Evolutionary conservation across 768 basidiomycete species (phyloP).

Genomic region (Trametes villosa): DNA sequence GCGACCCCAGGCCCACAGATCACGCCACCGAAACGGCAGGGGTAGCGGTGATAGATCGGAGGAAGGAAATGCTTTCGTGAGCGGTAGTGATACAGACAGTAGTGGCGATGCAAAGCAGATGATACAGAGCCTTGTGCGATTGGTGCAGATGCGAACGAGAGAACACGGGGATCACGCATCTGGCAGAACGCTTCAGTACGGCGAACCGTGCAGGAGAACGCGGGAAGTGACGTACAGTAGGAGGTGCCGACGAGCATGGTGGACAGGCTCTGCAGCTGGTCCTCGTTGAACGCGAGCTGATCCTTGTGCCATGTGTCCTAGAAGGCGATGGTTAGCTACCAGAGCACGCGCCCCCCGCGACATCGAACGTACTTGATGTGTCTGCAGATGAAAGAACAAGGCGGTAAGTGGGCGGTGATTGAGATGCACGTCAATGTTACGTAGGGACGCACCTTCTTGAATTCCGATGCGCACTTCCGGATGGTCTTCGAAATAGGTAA

Average conservation of each 20-base stretch:
- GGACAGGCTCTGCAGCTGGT: slow-evolving; percentile 84
- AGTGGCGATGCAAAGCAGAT: neutral
- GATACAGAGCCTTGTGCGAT: slow-evolving; percentile 4
- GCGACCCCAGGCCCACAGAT: no score
- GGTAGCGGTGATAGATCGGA: neutral
- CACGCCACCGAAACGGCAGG: no score
- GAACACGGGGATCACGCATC: slow-evolving; percentile 15
- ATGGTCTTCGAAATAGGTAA: slow-evolving; percentile 91
- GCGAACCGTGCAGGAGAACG: neutral
- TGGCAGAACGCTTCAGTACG: neutral
- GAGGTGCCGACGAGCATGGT: slow-evolving; percentile 91
- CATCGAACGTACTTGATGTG: slow-evolving; percentile 39
- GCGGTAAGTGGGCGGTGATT: neutral
- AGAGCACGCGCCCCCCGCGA: neutral
- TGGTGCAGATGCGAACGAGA: neutral
- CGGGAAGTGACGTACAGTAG: slow-evolving; percentile 63
- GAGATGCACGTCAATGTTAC: slow-evolving; percentile 1
- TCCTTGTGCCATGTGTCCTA: slow-evolving; percentile 94
- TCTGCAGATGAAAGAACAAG: slow-evolving; percentile 26
- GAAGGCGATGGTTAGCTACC: slow-evolving; percentile 17
- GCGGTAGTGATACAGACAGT: slow-evolving; percentile 9
- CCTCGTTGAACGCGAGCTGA: slow-evolving; percentile 84
- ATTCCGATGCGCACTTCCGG: slow-evolving; percentile 81
- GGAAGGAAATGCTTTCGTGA: neutral
- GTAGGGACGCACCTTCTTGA: slow-evolving; percentile 68